These are phyloP conservation scores for Pyrus bretschneideri DNA, from an alignment of 306 rosid genomes.

Conservation along the genomic window DNA sequence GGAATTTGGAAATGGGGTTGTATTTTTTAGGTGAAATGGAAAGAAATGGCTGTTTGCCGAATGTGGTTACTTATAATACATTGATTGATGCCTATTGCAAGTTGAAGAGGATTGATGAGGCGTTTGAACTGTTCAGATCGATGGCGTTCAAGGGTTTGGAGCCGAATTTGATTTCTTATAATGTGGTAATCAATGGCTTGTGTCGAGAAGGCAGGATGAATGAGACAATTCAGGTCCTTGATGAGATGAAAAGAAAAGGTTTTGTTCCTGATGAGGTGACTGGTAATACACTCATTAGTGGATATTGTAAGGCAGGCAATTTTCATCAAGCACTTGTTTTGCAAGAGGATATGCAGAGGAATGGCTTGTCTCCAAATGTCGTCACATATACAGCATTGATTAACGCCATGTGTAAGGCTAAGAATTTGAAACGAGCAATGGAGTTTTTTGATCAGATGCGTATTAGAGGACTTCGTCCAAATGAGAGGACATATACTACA, in stretches of 20 bases:
- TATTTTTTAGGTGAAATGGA: conserved; percentile 54
- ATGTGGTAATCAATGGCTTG: conserved; percentile 70
- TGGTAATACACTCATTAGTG: conserved; percentile 67
- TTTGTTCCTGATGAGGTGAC: conserved; percentile 67
- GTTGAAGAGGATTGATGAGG: conserved; percentile 41
- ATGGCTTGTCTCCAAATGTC: conserved; percentile 72
- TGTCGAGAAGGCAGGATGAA: conserved; percentile 57
- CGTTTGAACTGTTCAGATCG: conserved; percentile 39
- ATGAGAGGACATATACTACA: conserved; percentile 74
- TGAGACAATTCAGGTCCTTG: conserved; percentile 41
- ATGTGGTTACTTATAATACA: conserved; percentile 68
- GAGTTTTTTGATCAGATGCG: conserved; percentile 67
- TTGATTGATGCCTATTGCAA: conserved; percentile 58
- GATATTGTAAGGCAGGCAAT: conserved; percentile 73
- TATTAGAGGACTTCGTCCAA: conserved; percentile 57
- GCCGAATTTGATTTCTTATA: conserved; percentile 71
- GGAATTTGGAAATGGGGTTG: conserved; percentile 47
- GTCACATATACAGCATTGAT: conserved; percentile 79
- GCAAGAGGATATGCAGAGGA: conserved; percentile 62
- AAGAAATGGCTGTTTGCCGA: conserved; percentile 59
- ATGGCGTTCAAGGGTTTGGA: conserved; percentile 52
- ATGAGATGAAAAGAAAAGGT: conserved; percentile 56
- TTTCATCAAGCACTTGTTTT: conserved; percentile 70
- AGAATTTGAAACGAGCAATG: conserved; percentile 61
- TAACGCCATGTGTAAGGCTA: conserved; percentile 68